These are phyloP conservation scores for Parathielavia hyrcaniae DNA, from an alignment of 495 filamentous ascomycete genomes.

Conservation along the genomic window DNA sequence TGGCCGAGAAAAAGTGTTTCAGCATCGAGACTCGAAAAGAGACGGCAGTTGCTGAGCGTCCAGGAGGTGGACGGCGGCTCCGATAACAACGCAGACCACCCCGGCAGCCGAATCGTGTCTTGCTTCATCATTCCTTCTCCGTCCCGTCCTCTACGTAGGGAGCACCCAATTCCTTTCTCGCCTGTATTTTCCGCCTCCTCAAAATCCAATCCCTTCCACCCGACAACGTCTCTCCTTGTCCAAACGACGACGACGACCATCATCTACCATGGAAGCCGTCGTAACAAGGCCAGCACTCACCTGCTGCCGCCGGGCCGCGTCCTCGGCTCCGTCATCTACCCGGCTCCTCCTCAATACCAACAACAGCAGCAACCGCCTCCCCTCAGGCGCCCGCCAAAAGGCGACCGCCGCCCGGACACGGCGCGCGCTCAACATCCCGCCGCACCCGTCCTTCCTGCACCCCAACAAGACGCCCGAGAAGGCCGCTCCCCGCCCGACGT, in stretches of 20 bases:
- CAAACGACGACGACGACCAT: neutral
- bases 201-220: neutral
- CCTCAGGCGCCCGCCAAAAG: conserved; percentile 54
- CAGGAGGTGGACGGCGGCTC: conserved; percentile 17
- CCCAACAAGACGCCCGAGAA: conserved; percentile 8
- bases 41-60: conserved; percentile 8
- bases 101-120: conserved; percentile 7
- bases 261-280: conserved; percentile 18
- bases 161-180: neutral
- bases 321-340: conserved; percentile 20
- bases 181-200: neutral
- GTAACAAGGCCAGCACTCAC: conserved; percentile 15
- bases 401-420: conserved; percentile 65
- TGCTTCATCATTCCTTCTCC: neutral
- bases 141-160: neutral
- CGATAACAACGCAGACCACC: conserved; percentile 2
- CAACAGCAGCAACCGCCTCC: no score
- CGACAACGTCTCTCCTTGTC: conserved; percentile 3
- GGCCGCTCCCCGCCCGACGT: conserved; percentile 23
- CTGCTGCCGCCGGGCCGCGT: conserved; percentile 21
- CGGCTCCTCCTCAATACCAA: conserved; percentile 29
- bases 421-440: conserved; percentile 64
- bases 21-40: conserved; percentile 11
- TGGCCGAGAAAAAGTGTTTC: conserved; percentile 17
- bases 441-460: conserved; percentile 63